Conservation (phyloP, 2,329 filamentous ascomycete genomes). For the Aspergillus persii region DNA sequence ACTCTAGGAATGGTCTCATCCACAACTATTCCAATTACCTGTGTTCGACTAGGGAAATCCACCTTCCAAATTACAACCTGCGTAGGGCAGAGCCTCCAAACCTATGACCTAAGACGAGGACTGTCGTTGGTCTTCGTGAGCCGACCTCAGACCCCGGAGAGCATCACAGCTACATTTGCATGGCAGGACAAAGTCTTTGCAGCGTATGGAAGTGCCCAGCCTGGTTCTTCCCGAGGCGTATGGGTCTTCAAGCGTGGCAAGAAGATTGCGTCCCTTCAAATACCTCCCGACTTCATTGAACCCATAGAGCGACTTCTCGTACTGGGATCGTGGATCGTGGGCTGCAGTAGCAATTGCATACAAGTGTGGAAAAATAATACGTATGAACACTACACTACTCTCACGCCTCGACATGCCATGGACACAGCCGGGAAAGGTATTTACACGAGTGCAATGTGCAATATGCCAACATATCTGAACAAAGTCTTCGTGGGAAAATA, state of each 20-base stretch:
- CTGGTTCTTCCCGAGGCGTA: constrained; percentile 58
- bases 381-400: constrained; percentile 85
- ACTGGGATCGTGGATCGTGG: constrained; percentile 90
- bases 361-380: constrained; percentile 86
- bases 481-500: constrained; percentile 87
- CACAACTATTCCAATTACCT: constrained; percentile 84
- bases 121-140: constrained; percentile 93
- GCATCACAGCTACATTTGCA: constrained; percentile 81
- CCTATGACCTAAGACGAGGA: constrained; percentile 87
- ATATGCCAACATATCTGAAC: constrained; percentile 92
- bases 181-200: constrained; percentile 86
- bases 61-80: constrained; percentile 98
- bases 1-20: constrained; percentile 92
- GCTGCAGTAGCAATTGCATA: constrained; percentile 69
- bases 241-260: constrained; percentile 94
- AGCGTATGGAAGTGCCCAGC: constrained; percentile 71
- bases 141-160: constrained; percentile 78
- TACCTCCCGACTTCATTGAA: constrained; percentile 61
- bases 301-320: constrained; percentile 74
- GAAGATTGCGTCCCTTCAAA: constrained; percentile 71
- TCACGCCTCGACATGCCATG: constrained; percentile 59
- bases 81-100: constrained; percentile 84
- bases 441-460: constrained; percentile 76
- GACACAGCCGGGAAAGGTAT: constrained; percentile 59
- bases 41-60: constrained; percentile 83